Evolutionary conservation across 768 basidiomycete species (phyloP).

Genomic region (Leccinum aurantiacum): DNA sequence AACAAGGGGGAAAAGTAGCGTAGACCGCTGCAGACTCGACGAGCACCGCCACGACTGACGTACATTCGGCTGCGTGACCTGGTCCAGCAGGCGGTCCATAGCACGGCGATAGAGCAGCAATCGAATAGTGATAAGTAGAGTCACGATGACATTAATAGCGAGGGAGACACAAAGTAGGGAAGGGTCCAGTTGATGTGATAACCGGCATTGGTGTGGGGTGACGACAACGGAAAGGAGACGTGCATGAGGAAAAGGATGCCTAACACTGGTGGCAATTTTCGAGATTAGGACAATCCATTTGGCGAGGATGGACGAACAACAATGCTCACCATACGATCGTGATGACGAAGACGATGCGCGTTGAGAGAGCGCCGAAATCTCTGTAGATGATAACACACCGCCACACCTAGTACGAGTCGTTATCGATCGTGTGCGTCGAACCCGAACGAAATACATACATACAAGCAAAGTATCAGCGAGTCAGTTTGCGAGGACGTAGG

Average conservation of each 20-base stretch:
- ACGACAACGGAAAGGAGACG: slow-evolving; percentile 28
- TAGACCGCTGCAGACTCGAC: slow-evolving; percentile 33
- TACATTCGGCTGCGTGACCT: slow-evolving; percentile 24
- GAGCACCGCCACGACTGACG: slow-evolving; percentile 27
- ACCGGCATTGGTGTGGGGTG: slow-evolving; percentile 21
- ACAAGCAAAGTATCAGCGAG: slow-evolving; percentile 28
- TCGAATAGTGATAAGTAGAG: slow-evolving; percentile 27
- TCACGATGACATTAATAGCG: slow-evolving; percentile 25
- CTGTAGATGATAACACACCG: slow-evolving; percentile 31
- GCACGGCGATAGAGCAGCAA: slow-evolving; percentile 27
- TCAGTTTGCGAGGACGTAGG: slow-evolving; percentile 32
- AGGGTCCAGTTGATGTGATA: slow-evolving; percentile 25
- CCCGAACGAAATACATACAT: slow-evolving; percentile 9
- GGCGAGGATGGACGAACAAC: background rate
- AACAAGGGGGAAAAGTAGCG: slow-evolving; percentile 27
- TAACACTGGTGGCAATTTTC: slow-evolving; percentile 11
- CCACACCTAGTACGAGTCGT: slow-evolving; percentile 22
- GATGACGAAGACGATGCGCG: slow-evolving; percentile 16
- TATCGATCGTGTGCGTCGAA: background rate
- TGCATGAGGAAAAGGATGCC: slow-evolving; percentile 27
- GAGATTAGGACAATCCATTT: background rate
- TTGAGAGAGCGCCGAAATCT: slow-evolving; percentile 16
- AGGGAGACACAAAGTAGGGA: slow-evolving; percentile 31
- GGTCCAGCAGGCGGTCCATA: slow-evolving; percentile 20
- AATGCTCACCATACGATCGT: slow-evolving; percentile 24